A percentile compares a stretch with the other conserved stretches of the same genome.
These are phyloP conservation scores for Teratosphaeria destructans DNA, from an alignment of 2,329 filamentous ascomycete genomes.

Conservation along the genomic window DNA sequence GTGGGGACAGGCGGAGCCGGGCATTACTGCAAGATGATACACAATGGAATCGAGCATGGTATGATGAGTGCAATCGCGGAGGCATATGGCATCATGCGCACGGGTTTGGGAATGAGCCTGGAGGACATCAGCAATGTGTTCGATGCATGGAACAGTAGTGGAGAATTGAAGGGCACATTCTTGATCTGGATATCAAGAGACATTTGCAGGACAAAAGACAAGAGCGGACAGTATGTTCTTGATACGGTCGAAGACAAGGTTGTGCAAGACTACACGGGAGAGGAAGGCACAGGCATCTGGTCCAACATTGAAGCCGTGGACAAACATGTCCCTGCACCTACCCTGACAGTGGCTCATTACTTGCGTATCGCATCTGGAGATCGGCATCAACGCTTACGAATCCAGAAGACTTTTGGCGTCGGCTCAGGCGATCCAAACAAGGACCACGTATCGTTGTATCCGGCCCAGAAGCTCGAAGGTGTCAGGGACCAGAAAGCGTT, in stretches of 20 bases:
- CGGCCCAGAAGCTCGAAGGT: constrained; percentile 24
- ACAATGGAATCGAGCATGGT: constrained; percentile 64
- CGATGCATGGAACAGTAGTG: constrained; percentile 48
- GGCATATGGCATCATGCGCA: constrained; percentile 53
- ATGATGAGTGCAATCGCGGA: constrained; percentile 56
- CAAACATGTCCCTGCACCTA: constrained; percentile 54
- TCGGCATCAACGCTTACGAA: constrained; percentile 43
- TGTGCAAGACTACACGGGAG: constrained; percentile 56
- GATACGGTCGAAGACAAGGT: constrained; percentile 58
- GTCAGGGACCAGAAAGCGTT: constrained; percentile 31
- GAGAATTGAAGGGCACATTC: constrained; percentile 50
- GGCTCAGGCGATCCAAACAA: constrained; percentile 11
- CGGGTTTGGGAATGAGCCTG: constrained; percentile 47
- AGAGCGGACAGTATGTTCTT: constrained; percentile 40
- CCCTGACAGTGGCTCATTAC: constrained; percentile 52
- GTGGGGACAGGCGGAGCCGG: constrained; percentile 54
- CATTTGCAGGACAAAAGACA: constrained; percentile 45
- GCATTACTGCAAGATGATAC: constrained; percentile 67
- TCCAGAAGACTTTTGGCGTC: constrained; percentile 37
- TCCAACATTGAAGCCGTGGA: constrained; percentile 51
- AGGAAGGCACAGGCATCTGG: constrained; percentile 60
- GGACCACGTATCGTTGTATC: constrained; percentile 22
- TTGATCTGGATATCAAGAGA: constrained; percentile 53
- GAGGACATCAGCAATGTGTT: constrained; percentile 53
- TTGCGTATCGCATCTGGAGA: constrained; percentile 55